Evolutionary conservation across 2,329 filamentous ascomycete genomes (phyloP).

Genomic region (Zymoseptoria brevis): DNA sequence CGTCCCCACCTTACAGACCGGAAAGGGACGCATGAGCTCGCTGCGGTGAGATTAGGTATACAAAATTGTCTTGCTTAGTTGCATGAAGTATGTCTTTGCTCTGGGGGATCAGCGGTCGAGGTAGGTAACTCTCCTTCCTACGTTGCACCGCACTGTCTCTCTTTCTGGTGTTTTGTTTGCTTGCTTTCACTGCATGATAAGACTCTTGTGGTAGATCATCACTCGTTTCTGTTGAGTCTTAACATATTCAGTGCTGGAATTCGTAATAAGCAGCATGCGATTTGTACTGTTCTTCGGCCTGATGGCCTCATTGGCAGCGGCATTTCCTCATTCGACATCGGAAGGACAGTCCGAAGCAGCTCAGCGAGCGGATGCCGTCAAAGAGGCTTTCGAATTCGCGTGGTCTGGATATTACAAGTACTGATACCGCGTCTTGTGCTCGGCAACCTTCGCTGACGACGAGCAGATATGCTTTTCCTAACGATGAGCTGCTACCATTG

Average conservation of each 20-base stretch:
- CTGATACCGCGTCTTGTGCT: slow-evolving; percentile 1
- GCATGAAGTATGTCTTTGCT: not conserved
- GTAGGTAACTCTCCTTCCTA: not conserved
- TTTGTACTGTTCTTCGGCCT: not conserved
- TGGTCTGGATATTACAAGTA: slow-evolving; percentile 50
- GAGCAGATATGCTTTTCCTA: slow-evolving; percentile 43
- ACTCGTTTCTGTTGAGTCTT: not conserved
- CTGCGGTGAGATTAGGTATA: not conserved
- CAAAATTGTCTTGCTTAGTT: not conserved
- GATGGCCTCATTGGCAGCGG: not conserved
- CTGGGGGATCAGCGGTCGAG: not conserved
- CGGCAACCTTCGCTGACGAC: not conserved
- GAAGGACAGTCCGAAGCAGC: slow-evolving; percentile 6
- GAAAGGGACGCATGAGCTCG: too few relatives aligned
- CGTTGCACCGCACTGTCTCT: not conserved
- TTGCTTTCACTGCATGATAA: not conserved
- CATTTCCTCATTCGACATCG: not conserved
- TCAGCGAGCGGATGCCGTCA: slow-evolving; percentile 49
- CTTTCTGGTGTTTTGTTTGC: not conserved
- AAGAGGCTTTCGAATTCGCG: slow-evolving; percentile 59
- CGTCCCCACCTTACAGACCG: not conserved
- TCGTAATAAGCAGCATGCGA: not conserved
- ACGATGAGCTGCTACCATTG: slow-evolving; percentile 53
- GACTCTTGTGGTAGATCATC: not conserved
- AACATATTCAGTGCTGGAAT: not conserved